These are phyloP conservation scores for Metschnikowia matae DNA, from an alignment of 805 yeast species.

Conservation along the genomic window DNA sequence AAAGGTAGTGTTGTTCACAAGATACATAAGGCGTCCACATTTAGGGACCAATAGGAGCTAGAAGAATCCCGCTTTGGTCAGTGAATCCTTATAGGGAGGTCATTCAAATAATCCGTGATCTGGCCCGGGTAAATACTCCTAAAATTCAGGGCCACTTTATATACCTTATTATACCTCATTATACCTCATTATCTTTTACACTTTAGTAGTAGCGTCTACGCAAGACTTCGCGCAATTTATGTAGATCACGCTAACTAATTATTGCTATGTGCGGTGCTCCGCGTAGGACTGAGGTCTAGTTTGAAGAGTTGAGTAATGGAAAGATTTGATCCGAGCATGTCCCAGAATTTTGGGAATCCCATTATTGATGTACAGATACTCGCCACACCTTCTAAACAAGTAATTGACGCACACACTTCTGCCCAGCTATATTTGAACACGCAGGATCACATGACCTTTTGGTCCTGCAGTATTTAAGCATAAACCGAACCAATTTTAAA, in stretches of 20 bases:
- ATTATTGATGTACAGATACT: not conserved
- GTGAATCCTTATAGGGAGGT: too few relatives aligned
- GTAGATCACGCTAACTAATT: slow-evolving; percentile 1
- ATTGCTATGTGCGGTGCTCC: slow-evolving; percentile 2
- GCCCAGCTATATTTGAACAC: not conserved
- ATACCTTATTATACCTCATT: too few relatives aligned
- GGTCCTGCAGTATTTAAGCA: not conserved
- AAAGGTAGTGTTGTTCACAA: not conserved
- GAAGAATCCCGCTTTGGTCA: too few relatives aligned
- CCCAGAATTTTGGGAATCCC: not conserved
- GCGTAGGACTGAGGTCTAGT: not conserved
- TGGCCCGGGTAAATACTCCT: not conserved
- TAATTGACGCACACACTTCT: not conserved
- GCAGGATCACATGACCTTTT: not conserved
- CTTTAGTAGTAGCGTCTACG: not conserved
- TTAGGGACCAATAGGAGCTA: too few relatives aligned
- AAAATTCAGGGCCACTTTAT: not conserved
- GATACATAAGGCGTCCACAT: not conserved
- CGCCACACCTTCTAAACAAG: not conserved
- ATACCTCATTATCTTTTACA: not conserved
- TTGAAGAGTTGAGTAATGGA: not conserved
- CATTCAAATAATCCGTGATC: not conserved
- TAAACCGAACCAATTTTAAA: not conserved
- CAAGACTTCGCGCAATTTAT: not conserved
- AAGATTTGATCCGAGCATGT: not conserved